These are phyloP conservation scores for Nemania sp. DNA, from an alignment of 2,329 filamentous ascomycete species.

Conservation along the genomic window DNA sequence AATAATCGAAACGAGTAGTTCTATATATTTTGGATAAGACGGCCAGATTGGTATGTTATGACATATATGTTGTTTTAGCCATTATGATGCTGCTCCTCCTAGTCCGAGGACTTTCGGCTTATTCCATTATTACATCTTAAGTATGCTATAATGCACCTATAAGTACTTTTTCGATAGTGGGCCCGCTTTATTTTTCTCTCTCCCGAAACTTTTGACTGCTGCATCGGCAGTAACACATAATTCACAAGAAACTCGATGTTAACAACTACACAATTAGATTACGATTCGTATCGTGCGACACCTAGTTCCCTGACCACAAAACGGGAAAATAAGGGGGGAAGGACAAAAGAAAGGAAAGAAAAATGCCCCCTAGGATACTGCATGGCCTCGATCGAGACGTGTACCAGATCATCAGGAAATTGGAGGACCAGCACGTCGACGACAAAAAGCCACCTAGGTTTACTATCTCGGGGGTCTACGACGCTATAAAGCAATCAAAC, in stretches of 20 bases:
- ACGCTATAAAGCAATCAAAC: conserved; percentile 85
- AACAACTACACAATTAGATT: neutral
- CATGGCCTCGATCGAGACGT: conserved; percentile 66
- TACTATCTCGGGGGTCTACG: conserved; percentile 75
- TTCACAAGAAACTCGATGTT: neutral
- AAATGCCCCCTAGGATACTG: conserved; percentile 35
- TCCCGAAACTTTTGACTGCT: conserved; percentile 1
- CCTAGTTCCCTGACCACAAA: too few species aligned
- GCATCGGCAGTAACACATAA: neutral
- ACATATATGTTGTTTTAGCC: too few species aligned
- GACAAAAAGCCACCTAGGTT: conserved; percentile 64
- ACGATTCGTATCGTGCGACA: neutral
- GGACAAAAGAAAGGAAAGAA: too few species aligned
- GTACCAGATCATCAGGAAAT: conserved; percentile 82
- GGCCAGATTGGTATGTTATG: too few species aligned
- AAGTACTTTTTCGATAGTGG: neutral
- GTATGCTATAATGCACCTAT: too few species aligned
- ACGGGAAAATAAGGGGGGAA: too few species aligned
- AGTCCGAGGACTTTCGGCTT: too few species aligned
- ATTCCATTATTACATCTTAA: too few species aligned
- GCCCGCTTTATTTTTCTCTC: conserved; percentile 10
- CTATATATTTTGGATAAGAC: too few species aligned
- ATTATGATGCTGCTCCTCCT: too few species aligned
- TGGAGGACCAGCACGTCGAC: conserved; percentile 76
- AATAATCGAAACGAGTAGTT: too few species aligned